Base-by-base conservation (phyloP, 495 filamentous ascomycete genomes). In the Beverwykella pulmonaria region DNA sequence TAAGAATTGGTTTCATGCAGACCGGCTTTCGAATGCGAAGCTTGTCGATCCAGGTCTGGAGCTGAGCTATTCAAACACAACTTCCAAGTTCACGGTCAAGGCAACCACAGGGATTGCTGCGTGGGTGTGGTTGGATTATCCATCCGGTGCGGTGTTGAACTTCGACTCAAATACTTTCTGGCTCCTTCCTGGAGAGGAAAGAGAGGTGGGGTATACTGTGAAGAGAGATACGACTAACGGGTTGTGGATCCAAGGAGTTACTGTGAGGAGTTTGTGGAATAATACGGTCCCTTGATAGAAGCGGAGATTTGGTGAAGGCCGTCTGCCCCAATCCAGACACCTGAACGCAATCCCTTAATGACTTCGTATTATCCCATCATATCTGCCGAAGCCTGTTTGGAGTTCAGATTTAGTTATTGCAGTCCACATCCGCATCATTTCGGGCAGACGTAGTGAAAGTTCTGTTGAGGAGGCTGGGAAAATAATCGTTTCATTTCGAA, bases 101-200 rank as follows among this genome's bases (percentile, higher is more conserved):
- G 86, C 87, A 0, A 82, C 79, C 36, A 80, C 67, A 26, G 87
- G 83, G 0, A 79, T 87, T 0, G 86, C 87, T 0, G 79, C 87
- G 12, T 90, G 87, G 79, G 88, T 87, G 3, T 90, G 88, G 88
- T 75, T 90, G 1, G 84, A 85, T 61, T 80, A 87, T 54, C 83
- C 83, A 0, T 78, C 81, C 7, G 86, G 82, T 0, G 76, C 82
- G 15, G 77, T 89, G 20, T 78, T 86, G 0, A 82, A 83, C 59
- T 90, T 90, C 67, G 82, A 87, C 17, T 76, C 82, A 1, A 90
- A 89, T 67, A 78, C 77, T 0, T 89, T 90, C 65, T 78, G 83
- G 61, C 61, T 90, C 27, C 59, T 81, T 60, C 81, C 81, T 14
- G 83, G 83, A 0, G 78, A 87, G 73, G 78, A 78, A 67, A 82